Percentiles rank a stretch among this genome's conserved stretches.
These are phyloP conservation scores for Leccinum obscurum DNA, from an alignment of 768 basidiomycete species.

Conservation along the genomic window DNA sequence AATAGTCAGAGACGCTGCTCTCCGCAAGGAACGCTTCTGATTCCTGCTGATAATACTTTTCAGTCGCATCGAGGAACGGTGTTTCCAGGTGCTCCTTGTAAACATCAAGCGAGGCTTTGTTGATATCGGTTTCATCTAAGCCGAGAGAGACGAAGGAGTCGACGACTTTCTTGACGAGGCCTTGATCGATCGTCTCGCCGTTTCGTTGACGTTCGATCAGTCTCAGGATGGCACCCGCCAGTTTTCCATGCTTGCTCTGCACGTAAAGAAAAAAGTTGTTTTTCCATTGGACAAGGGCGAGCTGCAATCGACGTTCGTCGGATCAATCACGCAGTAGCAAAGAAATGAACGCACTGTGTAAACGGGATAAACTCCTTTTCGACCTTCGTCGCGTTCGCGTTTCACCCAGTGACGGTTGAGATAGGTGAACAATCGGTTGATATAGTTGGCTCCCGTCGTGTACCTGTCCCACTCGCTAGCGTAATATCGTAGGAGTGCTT, in stretches of 20 bases:
- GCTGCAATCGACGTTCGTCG: slow-evolving; percentile 40
- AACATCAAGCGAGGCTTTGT: slow-evolving; percentile 90
- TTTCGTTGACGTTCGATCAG: slow-evolving; percentile 93
- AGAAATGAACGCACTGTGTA: slow-evolving; percentile 75
- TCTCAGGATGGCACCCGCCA: slow-evolving; percentile 83
- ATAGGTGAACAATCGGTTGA: slow-evolving; percentile 96
- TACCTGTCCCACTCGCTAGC: slow-evolving; percentile 94
- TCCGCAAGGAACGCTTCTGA: slow-evolving; percentile 87
- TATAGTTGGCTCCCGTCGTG: slow-evolving; percentile 95
- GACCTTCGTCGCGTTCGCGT: slow-evolving; percentile 94
- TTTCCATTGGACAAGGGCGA: slow-evolving; percentile 97
- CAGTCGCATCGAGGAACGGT: slow-evolving; percentile 87
- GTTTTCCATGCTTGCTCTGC: slow-evolving; percentile 78
- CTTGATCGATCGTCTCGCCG: slow-evolving; percentile 91
- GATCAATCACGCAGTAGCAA: slow-evolving; percentile 1
- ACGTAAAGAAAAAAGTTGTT: slow-evolving; percentile 84
- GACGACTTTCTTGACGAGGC: slow-evolving; percentile 90
- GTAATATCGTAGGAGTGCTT: slow-evolving; percentile 87
- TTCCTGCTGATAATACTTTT: slow-evolving; percentile 90
- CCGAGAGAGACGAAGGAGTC: slow-evolving; percentile 96
- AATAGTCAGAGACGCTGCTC: slow-evolving; percentile 90
- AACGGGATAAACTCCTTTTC: slow-evolving; percentile 91
- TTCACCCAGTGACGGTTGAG: slow-evolving; percentile 99
- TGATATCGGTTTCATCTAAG: slow-evolving; percentile 87
- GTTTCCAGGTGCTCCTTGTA: slow-evolving; percentile 90